These are phyloP conservation scores for Talaromyces sp. DNA, from an alignment of 2,329 filamentous ascomycete genomes.

Conservation along the genomic window DNA sequence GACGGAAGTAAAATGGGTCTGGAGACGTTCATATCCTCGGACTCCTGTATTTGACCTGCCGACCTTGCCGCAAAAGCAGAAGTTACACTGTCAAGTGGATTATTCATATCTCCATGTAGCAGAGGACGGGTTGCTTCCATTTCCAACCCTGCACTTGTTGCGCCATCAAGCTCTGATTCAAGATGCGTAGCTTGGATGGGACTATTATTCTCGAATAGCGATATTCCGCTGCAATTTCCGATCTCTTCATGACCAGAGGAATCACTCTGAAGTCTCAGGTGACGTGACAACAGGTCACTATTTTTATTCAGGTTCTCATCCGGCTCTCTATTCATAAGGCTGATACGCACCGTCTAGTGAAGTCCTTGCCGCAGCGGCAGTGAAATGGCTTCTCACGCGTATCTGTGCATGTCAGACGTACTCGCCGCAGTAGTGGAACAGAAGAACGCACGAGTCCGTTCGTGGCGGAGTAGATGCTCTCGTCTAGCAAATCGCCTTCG, in stretches of 20 bases:
- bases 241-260: conserved; percentile 12
- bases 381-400: conserved; percentile 16
- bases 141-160: conserved; percentile 1
- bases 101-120: conserved; percentile 6
- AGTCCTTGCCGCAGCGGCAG: conserved; percentile 13
- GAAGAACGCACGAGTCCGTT: conserved; percentile 14
- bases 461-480: conserved; percentile 14
- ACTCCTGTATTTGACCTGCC: neutral
- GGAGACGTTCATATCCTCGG: conserved; percentile 5
- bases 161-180: neutral
- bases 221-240: conserved; percentile 8
- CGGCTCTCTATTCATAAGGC: neutral
- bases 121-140: conserved; percentile 5
- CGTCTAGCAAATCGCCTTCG: conserved; percentile 15
- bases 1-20: conserved; percentile 3
- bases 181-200: conserved; percentile 6
- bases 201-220: conserved; percentile 4
- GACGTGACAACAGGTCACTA: conserved; percentile 14
- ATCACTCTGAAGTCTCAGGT: conserved; percentile 10
- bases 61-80: neutral
- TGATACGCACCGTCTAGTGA: conserved; percentile 11
- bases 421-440: neutral
- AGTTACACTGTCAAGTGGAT: neutral
- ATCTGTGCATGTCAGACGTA: conserved; percentile 12
- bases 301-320: conserved; percentile 1